Base-by-base conservation (phyloP, 495 filamentous ascomycete species). In the Podospora comata region DNA sequence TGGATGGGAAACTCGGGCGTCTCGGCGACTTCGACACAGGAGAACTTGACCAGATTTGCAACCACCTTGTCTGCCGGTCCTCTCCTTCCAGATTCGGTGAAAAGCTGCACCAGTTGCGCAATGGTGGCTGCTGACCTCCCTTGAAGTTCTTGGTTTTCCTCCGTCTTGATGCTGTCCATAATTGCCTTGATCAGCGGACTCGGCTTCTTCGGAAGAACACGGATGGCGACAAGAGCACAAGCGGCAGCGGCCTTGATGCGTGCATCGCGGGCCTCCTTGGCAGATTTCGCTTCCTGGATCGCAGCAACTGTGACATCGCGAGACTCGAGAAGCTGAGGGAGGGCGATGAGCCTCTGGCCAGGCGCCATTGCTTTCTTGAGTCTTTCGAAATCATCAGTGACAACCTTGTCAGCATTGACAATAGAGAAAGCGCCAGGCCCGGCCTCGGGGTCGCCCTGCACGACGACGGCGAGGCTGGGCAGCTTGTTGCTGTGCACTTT, bases 161-260 rank as follows among this genome's bases (percentile, higher is more conserved):
- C 95, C 34, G 87, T 86, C 81, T 98, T 98, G 76, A 98, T 87
- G 75, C 94, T 97, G 72, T 99, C 95, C 94, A 98, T 99, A 78
- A 97, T 91, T 20, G 88, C 90, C 79, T 96, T 97, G 80, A 99
- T 97, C 19, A 96, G 88, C 44, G 87, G 84, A 64, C 89, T 90
- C 16, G 95, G 92, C 74, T 95, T 97, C 84, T 96, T 97, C 4
- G 96, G 94, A 3, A 96, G 83, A 28, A 91, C 84, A 34, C 87
- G 87, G 76, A 97, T 86, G n/a, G 92, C 91, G 44, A 98, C 89
- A 67, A 97, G 77, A 4, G 95, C 96, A 64, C 90, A 89, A 16
- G 96, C 92, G 30, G 92, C 93, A 26, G 94, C 91, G 19, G 96
- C 91, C 72, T 87, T 83, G 73, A 98, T 91, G 65, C 95, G 92